Conservation (phyloP, 805 yeast genomes). For the Candida maltosa region DNA sequence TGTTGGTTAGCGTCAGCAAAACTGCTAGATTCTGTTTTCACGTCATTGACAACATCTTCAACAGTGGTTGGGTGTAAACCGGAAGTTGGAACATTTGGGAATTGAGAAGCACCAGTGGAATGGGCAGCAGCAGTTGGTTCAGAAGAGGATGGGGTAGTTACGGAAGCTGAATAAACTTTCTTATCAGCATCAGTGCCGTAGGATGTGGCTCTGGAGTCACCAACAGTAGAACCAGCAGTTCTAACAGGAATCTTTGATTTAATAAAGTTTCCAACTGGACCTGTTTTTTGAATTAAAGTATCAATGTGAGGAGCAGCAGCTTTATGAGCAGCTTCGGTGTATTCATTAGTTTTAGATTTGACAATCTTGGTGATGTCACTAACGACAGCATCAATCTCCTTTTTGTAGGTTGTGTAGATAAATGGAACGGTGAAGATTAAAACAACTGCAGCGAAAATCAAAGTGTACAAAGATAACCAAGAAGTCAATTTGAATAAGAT, state of each 20-base stretch:
- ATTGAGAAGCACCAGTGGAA: conserved; percentile 34
- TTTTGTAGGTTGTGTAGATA: conserved; percentile 69
- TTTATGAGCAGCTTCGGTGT: conserved; percentile 32
- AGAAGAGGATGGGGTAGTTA: conserved; percentile 14
- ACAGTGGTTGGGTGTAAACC: conserved; percentile 15
- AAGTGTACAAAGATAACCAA: conserved; percentile 68
- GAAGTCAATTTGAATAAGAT: conserved; percentile 69
- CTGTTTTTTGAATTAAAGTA: conserved; percentile 54
- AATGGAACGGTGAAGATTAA: conserved; percentile 73
- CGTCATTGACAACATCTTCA: conserved; percentile 23
- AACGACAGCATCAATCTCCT: conserved; percentile 68
- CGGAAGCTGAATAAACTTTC: conserved; percentile 18
- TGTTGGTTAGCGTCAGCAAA: conserved; percentile 8
- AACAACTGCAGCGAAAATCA: conserved; percentile 56
- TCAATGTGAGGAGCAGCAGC: conserved; percentile 57
- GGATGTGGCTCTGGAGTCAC: conserved; percentile 20
- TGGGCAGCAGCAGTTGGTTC: conserved; percentile 17
- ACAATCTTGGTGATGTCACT: conserved; percentile 42
- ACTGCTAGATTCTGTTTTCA: conserved; percentile 13
- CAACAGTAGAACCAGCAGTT: conserved; percentile 72
- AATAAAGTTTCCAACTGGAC: conserved; percentile 64
- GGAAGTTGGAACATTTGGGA: conserved; percentile 40
- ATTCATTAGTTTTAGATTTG: conserved; percentile 48
- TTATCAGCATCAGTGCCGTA: conserved; percentile 28
- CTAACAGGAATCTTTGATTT: conserved; percentile 57